Evolutionary conservation across 176 grass and related monocot genomes (phyloP).

Genomic region (Carex parvula): DNA sequence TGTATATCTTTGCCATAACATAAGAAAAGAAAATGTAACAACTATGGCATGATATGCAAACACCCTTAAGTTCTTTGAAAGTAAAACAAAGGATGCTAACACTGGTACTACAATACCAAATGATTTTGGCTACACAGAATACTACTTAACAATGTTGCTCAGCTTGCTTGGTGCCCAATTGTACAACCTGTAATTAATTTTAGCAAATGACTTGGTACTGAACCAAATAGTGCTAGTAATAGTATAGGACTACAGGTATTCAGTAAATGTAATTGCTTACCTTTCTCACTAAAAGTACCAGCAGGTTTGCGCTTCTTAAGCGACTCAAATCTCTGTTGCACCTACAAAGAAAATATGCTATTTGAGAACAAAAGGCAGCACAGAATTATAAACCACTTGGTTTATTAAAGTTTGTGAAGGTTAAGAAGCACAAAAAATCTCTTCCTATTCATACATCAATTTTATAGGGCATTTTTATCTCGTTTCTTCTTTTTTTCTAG

Average conservation of each 20-base stretch:
- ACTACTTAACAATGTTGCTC: background rate
- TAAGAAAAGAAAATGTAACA: background rate
- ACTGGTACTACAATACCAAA: background rate
- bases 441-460: background rate
- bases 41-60: background rate
- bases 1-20: background rate
- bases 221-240: background rate
- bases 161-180: background rate
- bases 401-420: background rate
- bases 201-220: background rate
- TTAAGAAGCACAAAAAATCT: background rate
- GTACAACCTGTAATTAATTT: background rate
- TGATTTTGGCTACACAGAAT: background rate
- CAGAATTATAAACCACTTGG: background rate
- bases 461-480: background rate
- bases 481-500: background rate
- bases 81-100: background rate
- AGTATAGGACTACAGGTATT: background rate
- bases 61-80: background rate
- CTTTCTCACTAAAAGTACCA: constrained; percentile 80
- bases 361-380: background rate
- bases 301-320: constrained; percentile 92
- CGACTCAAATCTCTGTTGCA: constrained; percentile 84
- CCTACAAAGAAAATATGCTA: constrained; percentile 46
- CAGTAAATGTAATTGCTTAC: constrained; percentile 32